Conservation (phyloP, 441 rosid genomes). For the Flueggea neowawraea region DNA sequence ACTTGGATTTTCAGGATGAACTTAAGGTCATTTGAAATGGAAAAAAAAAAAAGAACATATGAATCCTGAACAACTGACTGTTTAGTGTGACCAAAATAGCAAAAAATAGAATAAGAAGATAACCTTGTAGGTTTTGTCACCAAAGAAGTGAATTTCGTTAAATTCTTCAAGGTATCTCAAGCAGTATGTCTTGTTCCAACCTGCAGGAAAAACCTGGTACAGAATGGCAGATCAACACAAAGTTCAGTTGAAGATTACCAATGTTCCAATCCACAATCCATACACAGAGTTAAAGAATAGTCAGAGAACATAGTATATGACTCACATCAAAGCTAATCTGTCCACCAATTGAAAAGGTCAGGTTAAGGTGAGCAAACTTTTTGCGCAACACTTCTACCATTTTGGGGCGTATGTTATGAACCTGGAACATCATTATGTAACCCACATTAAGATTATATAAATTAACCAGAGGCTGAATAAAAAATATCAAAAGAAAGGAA, state of each 20-base stretch:
- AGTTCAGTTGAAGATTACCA: neutral
- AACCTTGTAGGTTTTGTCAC: constrained; percentile 98
- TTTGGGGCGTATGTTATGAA: constrained; percentile 75
- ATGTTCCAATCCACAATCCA: neutral
- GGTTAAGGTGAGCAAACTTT: constrained; percentile 85
- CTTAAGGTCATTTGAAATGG: no score
- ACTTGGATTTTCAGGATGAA: no score
- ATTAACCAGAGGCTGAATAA: constrained; percentile 2
- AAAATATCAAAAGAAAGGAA: constrained; percentile 10
- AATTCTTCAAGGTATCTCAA: constrained; percentile 79
- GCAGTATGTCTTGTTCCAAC: constrained; percentile 99
- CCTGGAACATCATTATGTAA: constrained; percentile 40
- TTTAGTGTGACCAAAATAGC: neutral
- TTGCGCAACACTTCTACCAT: constrained; percentile 85
- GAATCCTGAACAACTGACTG: neutral
- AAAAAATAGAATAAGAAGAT: constrained; percentile 5
- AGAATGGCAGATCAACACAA: constrained; percentile 10
- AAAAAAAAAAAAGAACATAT: neutral
- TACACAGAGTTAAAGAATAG: constrained; percentile 4
- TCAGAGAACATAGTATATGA: constrained; percentile 8
- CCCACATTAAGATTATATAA: constrained; percentile 9
- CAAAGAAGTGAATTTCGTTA: constrained; percentile 90
- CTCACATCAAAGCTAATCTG: constrained; percentile 98
- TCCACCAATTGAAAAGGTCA: constrained; percentile 96
- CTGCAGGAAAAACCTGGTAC: constrained; percentile 84